These are phyloP conservation scores for Quercus dentata DNA, from an alignment of 306 rosid species.

Conservation along the genomic window DNA sequence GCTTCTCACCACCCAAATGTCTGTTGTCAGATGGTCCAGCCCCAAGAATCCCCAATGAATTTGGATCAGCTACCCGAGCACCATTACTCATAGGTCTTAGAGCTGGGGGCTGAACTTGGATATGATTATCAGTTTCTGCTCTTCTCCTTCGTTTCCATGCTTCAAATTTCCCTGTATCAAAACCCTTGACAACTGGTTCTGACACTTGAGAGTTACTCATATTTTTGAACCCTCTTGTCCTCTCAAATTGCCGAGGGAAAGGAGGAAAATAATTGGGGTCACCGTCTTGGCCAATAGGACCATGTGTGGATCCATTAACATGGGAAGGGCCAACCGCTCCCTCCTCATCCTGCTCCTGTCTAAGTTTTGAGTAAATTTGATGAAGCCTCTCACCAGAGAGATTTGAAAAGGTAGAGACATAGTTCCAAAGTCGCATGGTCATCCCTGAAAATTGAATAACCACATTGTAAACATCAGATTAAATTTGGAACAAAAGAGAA, in stretches of 20 bases:
- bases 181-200: conserved; percentile 57
- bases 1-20: conserved; percentile 58
- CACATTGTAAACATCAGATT: background rate
- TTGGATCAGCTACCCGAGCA: conserved; percentile 58
- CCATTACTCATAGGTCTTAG: conserved; percentile 59
- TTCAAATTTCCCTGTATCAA: conserved; percentile 62
- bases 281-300: conserved; percentile 54
- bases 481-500: background rate
- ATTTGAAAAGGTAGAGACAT: conserved; percentile 93
- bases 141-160: conserved; percentile 92
- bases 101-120: conserved; percentile 59
- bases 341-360: conserved; percentile 72
- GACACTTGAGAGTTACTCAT: conserved; percentile 38
- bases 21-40: conserved; percentile 84
- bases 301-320: conserved; percentile 56
- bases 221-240: conserved; percentile 63
- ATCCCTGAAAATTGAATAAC: conserved; percentile 53
- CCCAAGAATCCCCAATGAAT: conserved; percentile 87
- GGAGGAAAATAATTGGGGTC: conserved; percentile 38
- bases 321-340: conserved; percentile 75
- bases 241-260: conserved; percentile 43
- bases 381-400: conserved; percentile 94
- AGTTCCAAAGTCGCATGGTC: conserved; percentile 94
- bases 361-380: conserved; percentile 88
- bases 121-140: conserved; percentile 58